A percentile compares a stretch with the other conserved stretches of the same genome.
Evolutionary conservation across 192 early-diverging fungal genomes (phyloP).

Genomic region (Entrophospora sp.): DNA sequence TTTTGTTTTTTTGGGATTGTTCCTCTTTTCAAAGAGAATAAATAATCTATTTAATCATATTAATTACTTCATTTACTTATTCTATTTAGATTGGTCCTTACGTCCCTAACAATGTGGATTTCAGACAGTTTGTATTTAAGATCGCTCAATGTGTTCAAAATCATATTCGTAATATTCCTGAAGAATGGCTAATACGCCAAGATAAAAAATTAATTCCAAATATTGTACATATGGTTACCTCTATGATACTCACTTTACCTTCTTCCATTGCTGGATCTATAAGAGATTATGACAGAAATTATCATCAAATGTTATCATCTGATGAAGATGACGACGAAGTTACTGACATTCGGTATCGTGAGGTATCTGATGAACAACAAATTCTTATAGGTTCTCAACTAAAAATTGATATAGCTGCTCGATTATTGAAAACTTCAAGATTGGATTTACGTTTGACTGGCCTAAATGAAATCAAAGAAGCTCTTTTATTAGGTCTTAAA

Average conservation of each 20-base stretch:
- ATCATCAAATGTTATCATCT: conserved; percentile 14
- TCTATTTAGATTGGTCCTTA: conserved; percentile 17
- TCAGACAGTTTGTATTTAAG: conserved; percentile 13
- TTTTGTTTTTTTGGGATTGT: neutral
- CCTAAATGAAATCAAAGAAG: conserved; percentile 35
- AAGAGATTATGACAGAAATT: conserved; percentile 1
- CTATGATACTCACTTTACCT: conserved; percentile 12
- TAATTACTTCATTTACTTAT: neutral
- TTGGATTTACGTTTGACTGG: conserved; percentile 36
- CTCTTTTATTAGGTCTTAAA: conserved; percentile 26
- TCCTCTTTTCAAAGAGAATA: neutral
- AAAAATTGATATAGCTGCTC: conserved; percentile 32
- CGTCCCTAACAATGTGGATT: conserved; percentile 5
- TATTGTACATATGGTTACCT: conserved; percentile 17
- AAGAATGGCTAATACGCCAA: conserved; percentile 10
- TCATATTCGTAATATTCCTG: conserved; percentile 16
- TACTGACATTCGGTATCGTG: conserved; percentile 23
- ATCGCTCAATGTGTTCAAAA: conserved; percentile 4
- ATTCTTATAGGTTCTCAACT: conserved; percentile 26
- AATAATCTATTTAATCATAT: neutral
- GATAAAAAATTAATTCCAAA: conserved; percentile 16
- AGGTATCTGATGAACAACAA: conserved; percentile 26
- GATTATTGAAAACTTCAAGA: conserved; percentile 34
- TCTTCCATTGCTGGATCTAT: conserved; percentile 2
- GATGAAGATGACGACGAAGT: conserved; percentile 30